These are phyloP conservation scores for Sordariomycetes sp. DNA, from an alignment of 2,329 filamentous ascomycete genomes.

Conservation along the genomic window DNA sequence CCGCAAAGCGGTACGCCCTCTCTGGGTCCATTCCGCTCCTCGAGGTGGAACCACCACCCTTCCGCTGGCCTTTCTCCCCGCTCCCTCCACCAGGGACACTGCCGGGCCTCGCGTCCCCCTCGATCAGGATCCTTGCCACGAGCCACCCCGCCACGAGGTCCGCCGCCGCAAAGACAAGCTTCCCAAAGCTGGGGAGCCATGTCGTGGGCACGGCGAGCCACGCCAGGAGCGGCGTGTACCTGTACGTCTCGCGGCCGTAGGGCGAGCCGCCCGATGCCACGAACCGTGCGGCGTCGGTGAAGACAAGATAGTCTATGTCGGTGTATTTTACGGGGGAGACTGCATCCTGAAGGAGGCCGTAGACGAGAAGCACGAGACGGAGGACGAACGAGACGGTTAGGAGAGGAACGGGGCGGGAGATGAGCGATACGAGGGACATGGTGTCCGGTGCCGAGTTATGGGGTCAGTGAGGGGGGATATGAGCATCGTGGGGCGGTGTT, in stretches of 20 bases:
- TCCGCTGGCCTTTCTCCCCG: background rate
- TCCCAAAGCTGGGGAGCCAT: conserved; percentile 70
- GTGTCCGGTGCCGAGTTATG: background rate
- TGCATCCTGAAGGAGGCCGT: conserved; percentile 87
- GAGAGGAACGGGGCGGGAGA: conserved; percentile 21
- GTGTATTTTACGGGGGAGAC: conserved; percentile 93
- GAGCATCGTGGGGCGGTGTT: background rate
- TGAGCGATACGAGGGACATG: conserved; percentile 5
- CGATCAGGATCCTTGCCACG: conserved; percentile 21
- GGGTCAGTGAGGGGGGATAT: background rate
- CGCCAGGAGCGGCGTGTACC: conserved; percentile 88
- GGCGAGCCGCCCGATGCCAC: conserved; percentile 55
- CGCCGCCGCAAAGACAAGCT: conserved; percentile 71
- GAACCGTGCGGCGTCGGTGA: conserved; percentile 86
- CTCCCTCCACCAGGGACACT: background rate
- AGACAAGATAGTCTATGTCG: conserved; percentile 97
- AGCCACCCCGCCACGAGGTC: conserved; percentile 66
- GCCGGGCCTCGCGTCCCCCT: background rate
- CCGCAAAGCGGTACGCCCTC: conserved; percentile 63
- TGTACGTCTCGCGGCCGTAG: conserved; percentile 86
- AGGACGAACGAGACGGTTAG: conserved; percentile 51
- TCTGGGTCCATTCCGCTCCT: conserved; percentile 32
- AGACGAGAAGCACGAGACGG: conserved; percentile 65
- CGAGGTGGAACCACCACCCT: conserved; percentile 14
- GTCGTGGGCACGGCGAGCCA: conserved; percentile 83